These are phyloP conservation scores for Austroboletus eburneus DNA, from an alignment of 768 basidiomycete genomes.

Conservation along the genomic window DNA sequence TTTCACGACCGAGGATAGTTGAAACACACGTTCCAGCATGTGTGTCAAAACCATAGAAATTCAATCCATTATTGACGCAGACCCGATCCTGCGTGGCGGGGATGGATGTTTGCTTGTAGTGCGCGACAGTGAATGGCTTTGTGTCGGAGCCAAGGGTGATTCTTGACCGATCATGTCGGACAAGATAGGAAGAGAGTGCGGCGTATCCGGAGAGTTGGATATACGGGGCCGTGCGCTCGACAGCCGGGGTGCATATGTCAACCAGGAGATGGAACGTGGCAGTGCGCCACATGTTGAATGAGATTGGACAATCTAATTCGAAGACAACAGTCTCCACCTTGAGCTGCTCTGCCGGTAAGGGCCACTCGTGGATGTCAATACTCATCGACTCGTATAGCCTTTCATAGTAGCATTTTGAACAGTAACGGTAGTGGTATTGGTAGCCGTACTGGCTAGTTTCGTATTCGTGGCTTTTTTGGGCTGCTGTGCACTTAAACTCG, in stretches of 20 bases:
- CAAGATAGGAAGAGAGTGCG: background rate
- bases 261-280: background rate
- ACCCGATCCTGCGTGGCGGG: background rate
- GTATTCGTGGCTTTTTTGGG: background rate
- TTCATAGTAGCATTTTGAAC: background rate
- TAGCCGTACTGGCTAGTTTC: background rate
- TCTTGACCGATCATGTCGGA: background rate
- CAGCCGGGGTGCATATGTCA: background rate
- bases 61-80: background rate
- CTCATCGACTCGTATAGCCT: background rate
- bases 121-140: background rate
- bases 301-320: background rate
- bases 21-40: background rate
- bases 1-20: background rate
- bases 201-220: background rate
- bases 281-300: background rate
- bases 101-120: background rate
- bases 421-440: background rate
- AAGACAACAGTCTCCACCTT: background rate
- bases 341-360: background rate
- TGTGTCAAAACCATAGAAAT: background rate
- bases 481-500: background rate
- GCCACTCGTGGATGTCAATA: background rate
- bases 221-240: background rate
- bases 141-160: background rate